Conservation (phyloP, 345 rosid species). For the Combretum micranthum region DNA sequence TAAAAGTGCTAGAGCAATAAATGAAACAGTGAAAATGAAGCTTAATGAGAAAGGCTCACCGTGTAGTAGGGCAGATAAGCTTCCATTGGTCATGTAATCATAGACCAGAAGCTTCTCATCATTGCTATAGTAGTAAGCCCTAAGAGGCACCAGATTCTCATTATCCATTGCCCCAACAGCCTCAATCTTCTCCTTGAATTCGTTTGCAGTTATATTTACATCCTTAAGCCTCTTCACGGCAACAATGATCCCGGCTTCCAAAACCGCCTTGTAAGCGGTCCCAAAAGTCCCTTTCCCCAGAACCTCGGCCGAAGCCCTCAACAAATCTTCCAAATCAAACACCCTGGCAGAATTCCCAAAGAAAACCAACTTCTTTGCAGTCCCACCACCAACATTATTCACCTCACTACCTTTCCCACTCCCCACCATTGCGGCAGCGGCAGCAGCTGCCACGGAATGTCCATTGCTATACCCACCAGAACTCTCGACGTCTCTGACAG, state of each 20-base stretch:
- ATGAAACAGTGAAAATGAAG: not conserved
- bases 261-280: slow-evolving; percentile 90
- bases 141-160: slow-evolving; percentile 71
- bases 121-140: slow-evolving; percentile 86
- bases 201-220: slow-evolving; percentile 68
- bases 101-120: slow-evolving; percentile 96
- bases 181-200: slow-evolving; percentile 88
- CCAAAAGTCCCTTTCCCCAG: slow-evolving; percentile 94
- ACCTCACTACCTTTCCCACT: slow-evolving; percentile 24
- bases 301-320: slow-evolving; percentile 98
- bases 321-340: slow-evolving; percentile 89
- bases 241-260: slow-evolving; percentile 67
- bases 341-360: slow-evolving; percentile 62
- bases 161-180: slow-evolving; percentile 88
- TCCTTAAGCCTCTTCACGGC: slow-evolving; percentile 96
- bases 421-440: slow-evolving; percentile 38
- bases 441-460: slow-evolving; percentile 27
- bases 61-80: slow-evolving; percentile 92
- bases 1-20: not conserved
- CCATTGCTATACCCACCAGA: slow-evolving; percentile 26
- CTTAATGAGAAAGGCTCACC: slow-evolving; percentile 35
- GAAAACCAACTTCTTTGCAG: slow-evolving; percentile 59
- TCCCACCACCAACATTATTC: slow-evolving; percentile 20
- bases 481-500: slow-evolving; percentile 39
- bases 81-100: slow-evolving; percentile 98